Evolutionary conservation across 306 rosid genomes (phyloP).

Genomic region (Cyclanthera cordifolia): DNA sequence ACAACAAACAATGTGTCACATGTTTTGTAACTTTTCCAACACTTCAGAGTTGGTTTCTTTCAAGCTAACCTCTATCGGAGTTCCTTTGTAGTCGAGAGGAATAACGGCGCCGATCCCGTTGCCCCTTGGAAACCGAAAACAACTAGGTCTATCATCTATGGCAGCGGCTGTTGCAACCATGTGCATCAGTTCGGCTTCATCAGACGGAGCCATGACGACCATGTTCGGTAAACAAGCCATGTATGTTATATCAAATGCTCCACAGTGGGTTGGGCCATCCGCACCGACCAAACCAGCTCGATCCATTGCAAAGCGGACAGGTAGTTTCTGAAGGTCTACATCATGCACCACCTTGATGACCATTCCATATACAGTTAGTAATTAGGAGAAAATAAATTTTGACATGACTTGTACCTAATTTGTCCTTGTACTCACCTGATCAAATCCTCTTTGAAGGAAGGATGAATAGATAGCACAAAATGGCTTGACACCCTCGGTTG

Average conservation of each 20-base stretch:
- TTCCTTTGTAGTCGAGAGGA: slow-evolving; percentile 62
- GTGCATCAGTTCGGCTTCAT: slow-evolving; percentile 88
- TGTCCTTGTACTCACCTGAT: slow-evolving; percentile 45
- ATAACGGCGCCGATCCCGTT: slow-evolving; percentile 63
- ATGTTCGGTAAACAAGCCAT: slow-evolving; percentile 97
- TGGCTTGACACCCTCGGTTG: slow-evolving; percentile 90
- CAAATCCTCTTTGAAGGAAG: slow-evolving; percentile 87
- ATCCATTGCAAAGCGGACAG: slow-evolving; percentile 84
- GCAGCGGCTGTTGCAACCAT: slow-evolving; percentile 86
- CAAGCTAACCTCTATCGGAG: slow-evolving; percentile 57
- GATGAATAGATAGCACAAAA: slow-evolving; percentile 83
- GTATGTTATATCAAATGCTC: slow-evolving; percentile 82
- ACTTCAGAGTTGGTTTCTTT: not conserved
- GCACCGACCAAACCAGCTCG: slow-evolving; percentile 93
- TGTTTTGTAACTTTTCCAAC: not conserved
- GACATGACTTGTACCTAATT: not conserved
- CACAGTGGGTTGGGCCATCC: slow-evolving; percentile 95
- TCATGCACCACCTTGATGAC: slow-evolving; percentile 65
- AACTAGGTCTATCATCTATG: slow-evolving; percentile 89
- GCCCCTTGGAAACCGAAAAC: slow-evolving; percentile 90
- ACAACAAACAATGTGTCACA: not conserved
- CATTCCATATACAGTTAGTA: not conserved
- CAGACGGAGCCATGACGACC: slow-evolving; percentile 96
- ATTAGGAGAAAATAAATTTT: not conserved
- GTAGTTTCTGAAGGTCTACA: slow-evolving; percentile 84